These are phyloP conservation scores for Debaryomycetaceae sp. DNA, from an alignment of 1,139 yeast genomes.

Conservation along the genomic window DNA sequence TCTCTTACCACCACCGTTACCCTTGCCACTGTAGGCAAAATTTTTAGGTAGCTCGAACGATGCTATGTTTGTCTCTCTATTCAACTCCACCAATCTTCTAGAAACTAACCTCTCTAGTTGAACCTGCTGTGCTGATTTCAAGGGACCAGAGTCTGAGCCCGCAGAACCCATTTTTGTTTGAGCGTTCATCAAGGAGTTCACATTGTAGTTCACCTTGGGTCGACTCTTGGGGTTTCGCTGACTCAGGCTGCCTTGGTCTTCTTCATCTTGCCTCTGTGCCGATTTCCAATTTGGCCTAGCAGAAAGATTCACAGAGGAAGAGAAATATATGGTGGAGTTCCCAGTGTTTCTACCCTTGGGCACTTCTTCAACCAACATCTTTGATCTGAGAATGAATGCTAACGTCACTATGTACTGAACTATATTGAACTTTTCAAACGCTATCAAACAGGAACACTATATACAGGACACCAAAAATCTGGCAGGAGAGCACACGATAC, in stretches of 20 bases:
- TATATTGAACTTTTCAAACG: background rate
- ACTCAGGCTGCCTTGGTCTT: slow-evolving; percentile 18
- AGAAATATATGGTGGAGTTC: slow-evolving; percentile 39
- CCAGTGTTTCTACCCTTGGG: slow-evolving; percentile 35
- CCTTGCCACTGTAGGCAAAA: slow-evolving; percentile 30
- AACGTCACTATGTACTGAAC: background rate
- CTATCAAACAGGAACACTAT: background rate
- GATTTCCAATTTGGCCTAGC: slow-evolving; percentile 30
- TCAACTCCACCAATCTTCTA: slow-evolving; percentile 35
- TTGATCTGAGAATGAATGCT: background rate
- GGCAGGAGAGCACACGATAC: too few relatives aligned
- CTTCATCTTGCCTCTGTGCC: slow-evolving; percentile 13
- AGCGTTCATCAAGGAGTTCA: slow-evolving; percentile 43
- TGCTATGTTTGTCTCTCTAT: slow-evolving; percentile 27
- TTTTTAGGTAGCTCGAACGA: slow-evolving; percentile 43
- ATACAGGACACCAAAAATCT: slow-evolving; percentile 4
- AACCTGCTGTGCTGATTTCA: slow-evolving; percentile 42
- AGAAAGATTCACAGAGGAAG: slow-evolving; percentile 42
- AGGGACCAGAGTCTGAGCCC: slow-evolving; percentile 27
- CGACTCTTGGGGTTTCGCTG: slow-evolving; percentile 24
- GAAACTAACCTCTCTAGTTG: slow-evolving; percentile 40
- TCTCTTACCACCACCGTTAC: slow-evolving; percentile 20
- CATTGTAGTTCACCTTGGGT: slow-evolving; percentile 45
- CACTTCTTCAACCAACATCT: slow-evolving; percentile 45
- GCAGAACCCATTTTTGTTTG: slow-evolving; percentile 37